Percentiles rank a stretch among this genome's conserved stretches.
Evolutionary conservation across 495 filamentous ascomycete genomes (phyloP).

Genomic region (Entonaema liquescens): DNA sequence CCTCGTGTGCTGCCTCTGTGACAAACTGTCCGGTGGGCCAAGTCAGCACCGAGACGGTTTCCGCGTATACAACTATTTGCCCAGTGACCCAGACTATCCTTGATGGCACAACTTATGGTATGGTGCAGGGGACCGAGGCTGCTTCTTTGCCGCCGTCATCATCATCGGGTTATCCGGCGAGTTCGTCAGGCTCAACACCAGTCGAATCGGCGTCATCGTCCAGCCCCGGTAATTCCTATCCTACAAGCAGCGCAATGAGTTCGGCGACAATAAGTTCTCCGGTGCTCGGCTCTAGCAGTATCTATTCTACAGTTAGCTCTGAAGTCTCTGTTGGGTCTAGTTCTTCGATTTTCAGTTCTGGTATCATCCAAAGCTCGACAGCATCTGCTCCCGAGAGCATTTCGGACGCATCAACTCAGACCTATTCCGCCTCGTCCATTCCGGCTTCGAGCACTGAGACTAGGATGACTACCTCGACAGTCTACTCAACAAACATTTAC

Average conservation of each 20-base stretch:
- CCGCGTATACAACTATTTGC: constrained; percentile 55
- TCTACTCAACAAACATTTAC: constrained; percentile 65
- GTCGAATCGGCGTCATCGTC: constrained; percentile 12
- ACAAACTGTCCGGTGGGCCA: constrained; percentile 63
- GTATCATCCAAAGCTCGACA: constrained; percentile 28
- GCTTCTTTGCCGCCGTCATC: constrained; percentile 1
- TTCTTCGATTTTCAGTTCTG: constrained; percentile 22
- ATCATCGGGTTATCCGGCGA: constrained; percentile 4
- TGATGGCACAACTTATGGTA: constrained; percentile 43
- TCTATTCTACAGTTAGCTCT: constrained; percentile 1
- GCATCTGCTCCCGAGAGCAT: neutral
- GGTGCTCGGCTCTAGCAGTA: constrained; percentile 6
- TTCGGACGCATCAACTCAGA: constrained; percentile 7
- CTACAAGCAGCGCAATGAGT: constrained; percentile 2
- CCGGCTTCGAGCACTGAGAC: constrained; percentile 44
- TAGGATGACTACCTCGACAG: constrained; percentile 64
- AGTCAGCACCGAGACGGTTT: constrained; percentile 48
- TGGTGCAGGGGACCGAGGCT: constrained; percentile 9
- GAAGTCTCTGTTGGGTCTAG: constrained; percentile 1
- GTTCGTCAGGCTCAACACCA: constrained; percentile 6
- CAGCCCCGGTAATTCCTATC: constrained; percentile 1
- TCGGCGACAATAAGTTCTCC: constrained; percentile 10
- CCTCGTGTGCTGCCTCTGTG: constrained; percentile 62
- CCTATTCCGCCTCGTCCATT: constrained; percentile 46
- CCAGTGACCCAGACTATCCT: constrained; percentile 51